These are phyloP conservation scores for Solanum ahanhuiri DNA, from an alignment of 257 asterid genomes.

Conservation along the genomic window DNA sequence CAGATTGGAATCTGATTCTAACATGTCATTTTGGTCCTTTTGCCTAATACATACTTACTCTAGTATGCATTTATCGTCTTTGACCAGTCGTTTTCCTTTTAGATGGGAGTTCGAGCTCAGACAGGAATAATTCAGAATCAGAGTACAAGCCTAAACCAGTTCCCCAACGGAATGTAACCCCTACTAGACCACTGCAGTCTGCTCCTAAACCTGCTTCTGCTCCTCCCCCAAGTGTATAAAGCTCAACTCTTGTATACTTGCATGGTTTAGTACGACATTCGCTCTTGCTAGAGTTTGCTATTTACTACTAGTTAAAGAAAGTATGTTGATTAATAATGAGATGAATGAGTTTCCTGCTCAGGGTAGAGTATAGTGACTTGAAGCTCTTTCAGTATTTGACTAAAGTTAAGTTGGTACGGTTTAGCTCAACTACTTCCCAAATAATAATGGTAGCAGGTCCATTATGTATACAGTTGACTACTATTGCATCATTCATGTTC, in stretches of 20 bases:
- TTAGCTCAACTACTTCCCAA: background rate
- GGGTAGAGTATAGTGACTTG: background rate
- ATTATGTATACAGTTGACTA: background rate
- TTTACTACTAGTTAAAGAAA: background rate
- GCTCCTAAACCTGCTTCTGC: slow-evolving; percentile 54
- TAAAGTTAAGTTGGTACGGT: background rate
- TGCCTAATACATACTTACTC: background rate
- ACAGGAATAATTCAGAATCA: slow-evolving; percentile 46
- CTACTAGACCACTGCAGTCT: slow-evolving; percentile 59
- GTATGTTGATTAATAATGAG: background rate
- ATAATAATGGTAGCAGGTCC: background rate
- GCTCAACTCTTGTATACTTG: slow-evolving; percentile 7
- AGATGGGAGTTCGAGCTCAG: slow-evolving; percentile 80
- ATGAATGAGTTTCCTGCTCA: background rate
- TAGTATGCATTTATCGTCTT: background rate
- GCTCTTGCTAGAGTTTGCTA: background rate
- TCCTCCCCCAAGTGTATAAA: slow-evolving; percentile 54
- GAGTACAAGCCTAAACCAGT: slow-evolving; percentile 57
- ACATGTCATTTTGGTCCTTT: background rate
- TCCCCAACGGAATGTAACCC: slow-evolving; percentile 46
- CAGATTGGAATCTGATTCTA: slow-evolving; percentile 10
- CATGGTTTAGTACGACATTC: background rate
- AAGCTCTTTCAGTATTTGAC: background rate
- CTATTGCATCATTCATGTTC: background rate
- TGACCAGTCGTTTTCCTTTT: background rate